Evolutionary conservation across 2,329 filamentous ascomycete species (phyloP), one percentile per base, ranked within the genome.

Genomic region (Aureobasidium sp.): DNA sequence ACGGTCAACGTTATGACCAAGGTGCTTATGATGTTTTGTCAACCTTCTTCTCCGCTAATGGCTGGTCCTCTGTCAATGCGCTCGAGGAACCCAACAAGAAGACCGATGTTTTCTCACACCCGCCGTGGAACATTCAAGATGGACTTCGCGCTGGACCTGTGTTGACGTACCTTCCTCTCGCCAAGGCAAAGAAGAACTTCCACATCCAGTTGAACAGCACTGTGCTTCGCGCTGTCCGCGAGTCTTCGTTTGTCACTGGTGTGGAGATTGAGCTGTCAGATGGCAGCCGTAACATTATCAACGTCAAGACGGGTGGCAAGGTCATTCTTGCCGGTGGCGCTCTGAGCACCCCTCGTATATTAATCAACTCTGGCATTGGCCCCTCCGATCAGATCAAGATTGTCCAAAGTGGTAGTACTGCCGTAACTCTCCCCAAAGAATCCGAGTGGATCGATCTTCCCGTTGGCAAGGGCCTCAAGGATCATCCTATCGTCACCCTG

Each of bases 401-500:
- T 56, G 71, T 74, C 56, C 70, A 63, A 58, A 48, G 37, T 15
- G 62, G 62, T 3, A 63, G 55, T 9, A 20, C 31, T 22, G 42
- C 29, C 8, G 62, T 63, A 7, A 60, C 49, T 17, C 47, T 63
- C 14, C 72, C 72, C 17, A 69, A 72, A 25, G 67, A 70, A 25
- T 64, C 66, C 66, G 70, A 45, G 63, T 74, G 27, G 73, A 63
- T 63, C 14, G 27, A 55, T 27, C 62, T 63, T 20, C 62, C 62
- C 31, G 62, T 62, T 34, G 67, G 67, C 5, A 68, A 73, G 58
- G 72, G 75, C 59, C 73, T 77, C 68, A 76, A 76, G 57, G 71
- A 76, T 66, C 80, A 82, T 5, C 82, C 83, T 64, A 83, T 80
- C 1, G 81, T 79, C 64, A 79, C 70, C 2, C 69, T 84, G 52